phyloP scores from a whole-genome alignment of 352 stramenopile species.

The Saprolegnia diclina region DNA sequence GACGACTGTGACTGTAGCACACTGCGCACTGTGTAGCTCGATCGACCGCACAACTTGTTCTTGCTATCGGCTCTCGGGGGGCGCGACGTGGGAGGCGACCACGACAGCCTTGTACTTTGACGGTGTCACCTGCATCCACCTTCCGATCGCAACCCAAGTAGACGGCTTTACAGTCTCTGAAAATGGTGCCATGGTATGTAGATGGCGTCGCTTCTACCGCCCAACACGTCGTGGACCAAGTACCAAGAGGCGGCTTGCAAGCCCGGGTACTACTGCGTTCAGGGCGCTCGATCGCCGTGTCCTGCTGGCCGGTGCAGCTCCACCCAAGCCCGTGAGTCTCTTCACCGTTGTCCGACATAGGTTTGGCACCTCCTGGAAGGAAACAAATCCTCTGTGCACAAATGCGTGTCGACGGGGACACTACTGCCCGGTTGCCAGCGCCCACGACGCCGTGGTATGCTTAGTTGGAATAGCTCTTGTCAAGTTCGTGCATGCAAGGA shows the following conservation, averaged over 20 bases:
- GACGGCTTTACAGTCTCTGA: neutral
- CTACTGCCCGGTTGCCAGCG: slow-evolving; percentile 20
- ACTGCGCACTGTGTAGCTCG: slow-evolving; percentile 17
- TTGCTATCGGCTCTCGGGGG: slow-evolving; percentile 56
- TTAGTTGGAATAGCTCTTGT: too few relatives aligned
- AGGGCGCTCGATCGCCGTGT: slow-evolving; percentile 47
- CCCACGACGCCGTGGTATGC: neutral
- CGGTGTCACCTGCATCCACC: neutral
- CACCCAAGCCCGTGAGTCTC: neutral
- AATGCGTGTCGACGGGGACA: neutral
- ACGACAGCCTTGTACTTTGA: slow-evolving; percentile 40
- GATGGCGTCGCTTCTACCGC: slow-evolving; percentile 11
- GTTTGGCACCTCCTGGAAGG: neutral
- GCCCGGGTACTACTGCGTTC: slow-evolving; percentile 55
- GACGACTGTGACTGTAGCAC: neutral
- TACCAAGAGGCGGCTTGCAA: slow-evolving; percentile 49
- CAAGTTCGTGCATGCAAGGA: too few relatives aligned
- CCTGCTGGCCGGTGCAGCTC: slow-evolving; percentile 37
- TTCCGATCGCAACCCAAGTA: neutral
- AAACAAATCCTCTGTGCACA: slow-evolving; percentile 16
- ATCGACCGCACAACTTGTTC: slow-evolving; percentile 48
- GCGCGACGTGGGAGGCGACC: slow-evolving; percentile 33
- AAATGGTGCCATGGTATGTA: neutral
- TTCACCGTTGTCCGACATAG: slow-evolving; percentile 1
- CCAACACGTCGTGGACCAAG: slow-evolving; percentile 21